Evolutionary conservation across 108 stramenopile species (phyloP).

Genomic region (Cyclotella distinguenda): DNA sequence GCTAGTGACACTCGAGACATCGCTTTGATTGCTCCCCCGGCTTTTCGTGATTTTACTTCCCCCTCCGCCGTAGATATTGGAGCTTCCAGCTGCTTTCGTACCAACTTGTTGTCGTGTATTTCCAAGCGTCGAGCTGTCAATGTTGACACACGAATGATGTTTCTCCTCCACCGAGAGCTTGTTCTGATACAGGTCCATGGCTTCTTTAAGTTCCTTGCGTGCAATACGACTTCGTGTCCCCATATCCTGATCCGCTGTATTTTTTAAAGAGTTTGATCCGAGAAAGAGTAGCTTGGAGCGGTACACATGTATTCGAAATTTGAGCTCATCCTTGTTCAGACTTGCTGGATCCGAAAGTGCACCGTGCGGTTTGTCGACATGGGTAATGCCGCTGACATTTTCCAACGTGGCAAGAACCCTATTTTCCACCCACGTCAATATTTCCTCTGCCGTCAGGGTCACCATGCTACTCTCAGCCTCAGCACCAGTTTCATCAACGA

Average conservation of each 20-base stretch:
- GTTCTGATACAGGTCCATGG: slow-evolving; percentile 85
- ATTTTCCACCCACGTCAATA: slow-evolving; percentile 27
- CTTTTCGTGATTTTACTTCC: slow-evolving; percentile 8
- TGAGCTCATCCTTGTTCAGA: slow-evolving; percentile 28
- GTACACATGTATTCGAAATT: slow-evolving; percentile 40
- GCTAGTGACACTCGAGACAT: slow-evolving; percentile 7
- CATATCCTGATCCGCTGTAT: neutral
- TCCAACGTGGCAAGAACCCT: neutral
- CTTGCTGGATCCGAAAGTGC: neutral
- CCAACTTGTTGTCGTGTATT: slow-evolving; percentile 1
- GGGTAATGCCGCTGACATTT: neutral
- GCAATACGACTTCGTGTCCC: slow-evolving; percentile 25
- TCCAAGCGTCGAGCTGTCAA: neutral
- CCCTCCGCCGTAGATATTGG: neutral
- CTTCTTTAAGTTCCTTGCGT: slow-evolving; percentile 78
- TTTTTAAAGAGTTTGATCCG: neutral
- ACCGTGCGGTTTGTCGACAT: neutral
- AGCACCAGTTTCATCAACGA: neutral
- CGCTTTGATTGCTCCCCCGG: slow-evolving; percentile 7
- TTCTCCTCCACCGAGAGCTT: slow-evolving; percentile 46
- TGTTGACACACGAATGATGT: neutral
- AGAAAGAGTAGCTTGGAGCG: slow-evolving; percentile 32
- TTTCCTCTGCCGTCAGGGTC: slow-evolving; percentile 1
- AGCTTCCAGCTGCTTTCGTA: neutral
- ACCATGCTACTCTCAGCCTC: neutral